phyloP scores from a whole-genome alignment of 164 flowering plant species.

The Amborella trichopoda region DNA sequence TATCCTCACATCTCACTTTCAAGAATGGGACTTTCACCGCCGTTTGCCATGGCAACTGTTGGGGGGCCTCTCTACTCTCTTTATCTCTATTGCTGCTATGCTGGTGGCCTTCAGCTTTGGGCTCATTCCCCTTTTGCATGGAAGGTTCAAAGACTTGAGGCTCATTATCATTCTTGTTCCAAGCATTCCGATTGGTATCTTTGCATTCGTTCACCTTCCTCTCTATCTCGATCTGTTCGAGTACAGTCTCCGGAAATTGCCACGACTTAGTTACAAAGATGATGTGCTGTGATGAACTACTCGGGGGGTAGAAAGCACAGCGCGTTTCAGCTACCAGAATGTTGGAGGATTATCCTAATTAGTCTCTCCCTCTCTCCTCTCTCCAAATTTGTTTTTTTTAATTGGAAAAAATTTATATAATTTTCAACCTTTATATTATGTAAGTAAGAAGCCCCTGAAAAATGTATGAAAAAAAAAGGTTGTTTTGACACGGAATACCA shows the following conservation, averaged over 20 bases:
- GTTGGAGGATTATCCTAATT: too few species aligned
- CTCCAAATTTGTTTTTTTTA: too few species aligned
- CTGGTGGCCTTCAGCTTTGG: conserved; percentile 19
- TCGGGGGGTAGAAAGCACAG: too few species aligned
- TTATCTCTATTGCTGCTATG: conserved; percentile 16
- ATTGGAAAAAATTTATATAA: too few species aligned
- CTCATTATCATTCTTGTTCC: conserved; percentile 4
- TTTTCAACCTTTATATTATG: too few species aligned
- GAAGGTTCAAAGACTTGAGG: conserved; percentile 6
- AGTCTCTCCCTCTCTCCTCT: too few species aligned
- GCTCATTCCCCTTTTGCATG: conserved; percentile 11
- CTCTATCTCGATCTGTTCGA: conserved; percentile 1
- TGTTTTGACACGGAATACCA: too few species aligned
- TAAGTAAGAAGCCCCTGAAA: too few species aligned
- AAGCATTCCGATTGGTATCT: conserved; percentile 6
- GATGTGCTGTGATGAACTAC: too few species aligned
- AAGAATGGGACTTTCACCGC: conserved; percentile 8
- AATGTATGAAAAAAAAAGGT: too few species aligned
- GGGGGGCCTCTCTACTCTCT: conserved; percentile 12
- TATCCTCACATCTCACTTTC: conserved; percentile 13
- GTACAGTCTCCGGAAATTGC: background rate
- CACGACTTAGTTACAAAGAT: background rate
- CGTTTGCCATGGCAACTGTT: conserved; percentile 4
- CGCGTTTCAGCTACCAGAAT: too few species aligned
- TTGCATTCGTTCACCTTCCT: conserved; percentile 1